These are phyloP conservation scores for Ophiocordyceps camponoti-floridani DNA, from an alignment of 2,329 filamentous ascomycete species.

Conservation along the genomic window DNA sequence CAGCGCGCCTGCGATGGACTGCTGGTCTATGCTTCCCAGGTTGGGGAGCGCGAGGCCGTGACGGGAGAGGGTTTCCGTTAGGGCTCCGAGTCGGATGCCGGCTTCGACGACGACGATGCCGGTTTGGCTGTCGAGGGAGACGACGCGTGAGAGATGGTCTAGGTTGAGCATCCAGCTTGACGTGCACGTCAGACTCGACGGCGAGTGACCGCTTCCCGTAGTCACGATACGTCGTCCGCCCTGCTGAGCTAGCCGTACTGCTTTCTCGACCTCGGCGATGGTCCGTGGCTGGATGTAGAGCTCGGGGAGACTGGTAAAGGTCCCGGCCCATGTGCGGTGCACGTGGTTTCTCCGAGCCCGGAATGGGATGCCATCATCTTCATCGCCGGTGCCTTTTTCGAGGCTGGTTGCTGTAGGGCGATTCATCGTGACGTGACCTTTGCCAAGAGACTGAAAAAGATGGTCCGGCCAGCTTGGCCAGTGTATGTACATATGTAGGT, in stretches of 20 bases:
- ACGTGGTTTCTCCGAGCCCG: slow-evolving; percentile 53
- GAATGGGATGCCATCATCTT: slow-evolving; percentile 43
- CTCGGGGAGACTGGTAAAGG: slow-evolving; percentile 77
- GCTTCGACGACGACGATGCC: slow-evolving; percentile 62
- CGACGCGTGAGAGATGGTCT: slow-evolving; percentile 59
- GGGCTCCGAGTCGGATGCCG: slow-evolving; percentile 66
- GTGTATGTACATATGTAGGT: too few species aligned
- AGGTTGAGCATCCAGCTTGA: slow-evolving; percentile 91
- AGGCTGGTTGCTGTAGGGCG: slow-evolving; percentile 17
- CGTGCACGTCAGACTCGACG: slow-evolving; percentile 80
- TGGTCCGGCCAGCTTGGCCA: too few species aligned
- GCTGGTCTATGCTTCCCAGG: slow-evolving; percentile 84
- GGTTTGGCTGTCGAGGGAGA: slow-evolving; percentile 48
- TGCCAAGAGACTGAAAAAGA: too few species aligned
- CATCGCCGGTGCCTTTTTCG: slow-evolving; percentile 11
- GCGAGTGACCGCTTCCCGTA: slow-evolving; percentile 84
- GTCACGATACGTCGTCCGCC: slow-evolving; percentile 70
- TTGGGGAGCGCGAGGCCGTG: slow-evolving; percentile 75
- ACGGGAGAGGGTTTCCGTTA: slow-evolving; percentile 32
- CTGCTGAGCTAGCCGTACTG: slow-evolving; percentile 60
- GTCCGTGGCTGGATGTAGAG: slow-evolving; percentile 76
- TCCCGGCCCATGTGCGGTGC: slow-evolving; percentile 89
- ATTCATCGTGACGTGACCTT: slow-evolving; percentile 11
- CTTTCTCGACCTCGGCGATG: slow-evolving; percentile 65
- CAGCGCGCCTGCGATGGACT: slow-evolving; percentile 84